phyloP scores from a whole-genome alignment of 2,329 filamentous ascomycete species.

The Phaeosphaeriaceae sp. region DNA sequence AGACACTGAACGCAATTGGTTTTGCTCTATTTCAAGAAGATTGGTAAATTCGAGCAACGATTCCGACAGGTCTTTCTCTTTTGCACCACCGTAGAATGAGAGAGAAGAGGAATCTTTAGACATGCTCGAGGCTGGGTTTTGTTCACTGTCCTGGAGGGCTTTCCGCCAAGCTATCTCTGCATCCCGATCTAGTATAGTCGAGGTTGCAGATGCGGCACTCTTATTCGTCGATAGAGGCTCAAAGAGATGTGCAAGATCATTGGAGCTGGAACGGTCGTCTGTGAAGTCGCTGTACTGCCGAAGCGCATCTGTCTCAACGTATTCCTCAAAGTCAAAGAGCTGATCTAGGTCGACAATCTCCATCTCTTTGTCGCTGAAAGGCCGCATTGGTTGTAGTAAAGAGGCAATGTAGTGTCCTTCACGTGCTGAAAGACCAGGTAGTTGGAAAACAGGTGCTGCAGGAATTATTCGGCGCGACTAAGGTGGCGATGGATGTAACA shows the following conservation, averaged over 20 bases:
- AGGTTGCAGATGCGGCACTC: constrained; percentile 55
- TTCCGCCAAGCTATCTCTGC: constrained; percentile 61
- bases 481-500: constrained; percentile 19
- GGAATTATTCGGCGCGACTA: constrained; percentile 15
- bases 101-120: constrained; percentile 22
- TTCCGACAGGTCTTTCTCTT: constrained; percentile 39
- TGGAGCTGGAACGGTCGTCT: constrained; percentile 56
- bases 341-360: constrained; percentile 65
- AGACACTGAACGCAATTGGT: constrained; percentile 34
- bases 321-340: constrained; percentile 71
- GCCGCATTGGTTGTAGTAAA: constrained; percentile 49
- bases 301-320: constrained; percentile 64
- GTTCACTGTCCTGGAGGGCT: constrained; percentile 58
- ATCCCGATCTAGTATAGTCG: constrained; percentile 57
- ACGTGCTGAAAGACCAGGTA: constrained; percentile 29
- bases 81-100: constrained; percentile 41
- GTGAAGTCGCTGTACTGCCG: constrained; percentile 53
- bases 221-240: constrained; percentile 59
- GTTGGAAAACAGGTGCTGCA: constrained; percentile 20
- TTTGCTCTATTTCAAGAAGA: constrained; percentile 34
- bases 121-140: constrained; percentile 54
- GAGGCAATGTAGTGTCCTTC: constrained; percentile 37
- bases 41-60: constrained; percentile 39
- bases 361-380: constrained; percentile 58
- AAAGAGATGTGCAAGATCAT: constrained; percentile 61